phyloP scores from a whole-genome alignment of 2,329 filamentous ascomycete species.

The Alternaria novae-zelandiae region DNA sequence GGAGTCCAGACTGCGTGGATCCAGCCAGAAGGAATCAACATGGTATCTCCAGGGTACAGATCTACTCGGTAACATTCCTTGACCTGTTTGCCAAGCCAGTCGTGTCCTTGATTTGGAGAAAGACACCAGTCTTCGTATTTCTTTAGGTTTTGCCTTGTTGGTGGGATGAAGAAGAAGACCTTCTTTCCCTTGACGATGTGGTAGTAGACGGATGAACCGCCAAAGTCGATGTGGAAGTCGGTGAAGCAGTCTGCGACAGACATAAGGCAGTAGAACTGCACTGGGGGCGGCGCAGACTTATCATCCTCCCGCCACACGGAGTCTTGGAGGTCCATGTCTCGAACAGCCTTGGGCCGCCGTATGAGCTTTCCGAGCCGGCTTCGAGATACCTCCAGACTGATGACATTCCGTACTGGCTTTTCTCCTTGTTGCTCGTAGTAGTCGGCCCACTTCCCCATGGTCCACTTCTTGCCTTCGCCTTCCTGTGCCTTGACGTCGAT shows the following conservation, averaged over 20 bases:
- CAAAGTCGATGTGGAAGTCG: slow-evolving; percentile 76
- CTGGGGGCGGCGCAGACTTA: slow-evolving; percentile 65
- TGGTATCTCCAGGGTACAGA: slow-evolving; percentile 70
- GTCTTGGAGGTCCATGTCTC: slow-evolving; percentile 66
- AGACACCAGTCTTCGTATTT: slow-evolving; percentile 76
- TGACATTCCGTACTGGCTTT: slow-evolving; percentile 71
- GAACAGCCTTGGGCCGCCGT: slow-evolving; percentile 68
- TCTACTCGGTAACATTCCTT: slow-evolving; percentile 73
- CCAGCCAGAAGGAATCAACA: slow-evolving; percentile 75
- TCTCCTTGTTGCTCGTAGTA: slow-evolving; percentile 69
- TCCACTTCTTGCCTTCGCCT: slow-evolving; percentile 69
- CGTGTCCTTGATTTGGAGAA: slow-evolving; percentile 69
- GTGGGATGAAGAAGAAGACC: slow-evolving; percentile 74
- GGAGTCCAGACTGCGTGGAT: slow-evolving; percentile 76
- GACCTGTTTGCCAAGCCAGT: slow-evolving; percentile 68
- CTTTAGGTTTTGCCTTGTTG: slow-evolving; percentile 71
- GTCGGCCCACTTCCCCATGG: slow-evolving; percentile 70
- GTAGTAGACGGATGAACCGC: slow-evolving; percentile 73
- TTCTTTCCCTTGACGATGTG: slow-evolving; percentile 73
- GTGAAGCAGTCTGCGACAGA: slow-evolving; percentile 74
- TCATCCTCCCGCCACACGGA: slow-evolving; percentile 63
- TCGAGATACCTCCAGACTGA: slow-evolving; percentile 71
- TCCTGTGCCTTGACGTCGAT: slow-evolving; percentile 75
- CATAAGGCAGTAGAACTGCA: slow-evolving; percentile 74
- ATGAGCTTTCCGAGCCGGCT: slow-evolving; percentile 68